Conservation (phyloP, 139 green algal species). For the Chlorella sp. region DNA sequence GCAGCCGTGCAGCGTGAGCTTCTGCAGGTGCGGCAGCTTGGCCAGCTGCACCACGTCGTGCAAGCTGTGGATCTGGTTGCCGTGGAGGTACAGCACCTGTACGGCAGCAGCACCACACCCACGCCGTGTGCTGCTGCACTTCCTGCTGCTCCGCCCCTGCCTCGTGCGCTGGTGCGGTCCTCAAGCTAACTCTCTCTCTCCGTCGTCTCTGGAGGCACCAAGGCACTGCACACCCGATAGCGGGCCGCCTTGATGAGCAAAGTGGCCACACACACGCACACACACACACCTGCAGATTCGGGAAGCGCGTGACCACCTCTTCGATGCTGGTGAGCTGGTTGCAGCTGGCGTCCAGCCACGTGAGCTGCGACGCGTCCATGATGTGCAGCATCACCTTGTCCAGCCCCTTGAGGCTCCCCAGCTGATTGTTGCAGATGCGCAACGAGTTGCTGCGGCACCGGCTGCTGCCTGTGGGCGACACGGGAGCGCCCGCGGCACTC, state of each 20-base stretch:
- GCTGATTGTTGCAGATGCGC: background rate
- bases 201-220: too few species aligned
- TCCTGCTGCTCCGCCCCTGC: too few species aligned
- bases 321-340: conserved; percentile 34
- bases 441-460: background rate
- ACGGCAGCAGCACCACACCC: too few species aligned
- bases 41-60: conserved; percentile 32
- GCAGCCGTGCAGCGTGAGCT: conserved; percentile 45
- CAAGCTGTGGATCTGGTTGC: conserved; percentile 33
- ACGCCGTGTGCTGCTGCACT: too few species aligned
- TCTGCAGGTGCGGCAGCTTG: conserved; percentile 27
- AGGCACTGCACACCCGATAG: too few species aligned
- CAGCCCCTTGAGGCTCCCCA: conserved; percentile 7
- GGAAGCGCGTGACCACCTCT: conserved; percentile 25
- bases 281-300: conserved; percentile 33
- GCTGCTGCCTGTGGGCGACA: background rate
- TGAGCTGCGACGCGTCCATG: too few species aligned
- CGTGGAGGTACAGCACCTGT: conserved; percentile 44
- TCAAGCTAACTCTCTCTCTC: too few species aligned
- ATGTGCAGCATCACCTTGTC: conserved; percentile 9
- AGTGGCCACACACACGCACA: too few species aligned
- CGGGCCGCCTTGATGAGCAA: too few species aligned
- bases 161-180: too few species aligned
- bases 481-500: background rate
- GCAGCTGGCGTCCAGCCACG: conserved; percentile 36